Percentiles rank a stretch among this genome's conserved stretches.
Evolutionary conservation across 1,139 yeast genomes (phyloP).

Genomic region (Sugiyamaella grinbergsii): DNA sequence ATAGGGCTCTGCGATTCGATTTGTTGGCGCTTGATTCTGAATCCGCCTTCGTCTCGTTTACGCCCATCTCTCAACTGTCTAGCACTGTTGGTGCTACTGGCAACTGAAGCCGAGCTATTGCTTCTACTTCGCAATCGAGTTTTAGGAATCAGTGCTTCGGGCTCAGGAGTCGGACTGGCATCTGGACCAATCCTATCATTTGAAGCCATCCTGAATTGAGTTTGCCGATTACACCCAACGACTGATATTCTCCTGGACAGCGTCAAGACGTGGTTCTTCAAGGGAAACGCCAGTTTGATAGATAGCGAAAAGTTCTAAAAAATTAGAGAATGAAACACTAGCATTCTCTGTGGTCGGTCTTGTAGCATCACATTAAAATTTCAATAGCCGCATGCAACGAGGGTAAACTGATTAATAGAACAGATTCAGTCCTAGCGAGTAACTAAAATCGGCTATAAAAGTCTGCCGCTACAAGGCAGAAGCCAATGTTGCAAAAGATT

Average conservation of each 20-base stretch:
- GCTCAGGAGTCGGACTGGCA: neutral
- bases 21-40: constrained; percentile 35
- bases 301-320: too few species aligned
- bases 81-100: constrained; percentile 11
- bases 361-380: neutral
- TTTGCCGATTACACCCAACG: neutral
- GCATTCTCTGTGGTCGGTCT: too few species aligned
- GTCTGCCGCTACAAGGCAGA: too few species aligned
- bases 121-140: constrained; percentile 16
- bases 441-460: too few species aligned
- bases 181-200: neutral
- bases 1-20: constrained; percentile 28
- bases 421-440: neutral
- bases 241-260: neutral
- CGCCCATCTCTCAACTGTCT: constrained; percentile 14
- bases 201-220: neutral
- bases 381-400: constrained; percentile 4
- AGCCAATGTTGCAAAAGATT: neutral
- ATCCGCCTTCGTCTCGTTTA: constrained; percentile 34
- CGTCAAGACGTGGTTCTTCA: neutral
- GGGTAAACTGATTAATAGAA: neutral
- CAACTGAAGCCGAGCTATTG: constrained; percentile 5
- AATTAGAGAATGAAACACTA: too few species aligned
- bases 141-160: neutral
- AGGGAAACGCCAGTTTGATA: constrained; percentile 3